Percentiles rank a stretch among this genome's conserved stretches.
These are phyloP conservation scores for Aristolochia californica DNA, from an alignment of 164 flowering plant genomes.

Conservation along the genomic window DNA sequence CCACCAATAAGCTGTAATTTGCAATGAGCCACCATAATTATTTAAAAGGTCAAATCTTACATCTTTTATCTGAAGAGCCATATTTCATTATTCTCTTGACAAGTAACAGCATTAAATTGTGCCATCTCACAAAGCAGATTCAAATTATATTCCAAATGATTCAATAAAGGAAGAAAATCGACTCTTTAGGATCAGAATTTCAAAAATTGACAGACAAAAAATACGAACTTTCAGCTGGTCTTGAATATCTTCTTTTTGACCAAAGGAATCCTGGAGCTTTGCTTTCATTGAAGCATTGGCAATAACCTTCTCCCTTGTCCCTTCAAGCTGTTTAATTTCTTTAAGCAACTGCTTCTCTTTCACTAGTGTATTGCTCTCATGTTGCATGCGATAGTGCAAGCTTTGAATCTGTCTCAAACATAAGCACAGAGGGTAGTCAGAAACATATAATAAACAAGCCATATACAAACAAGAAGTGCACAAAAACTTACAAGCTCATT, in stretches of 20 bases:
- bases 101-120: not conserved
- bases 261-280: constrained; percentile 66
- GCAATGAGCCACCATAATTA: not conserved
- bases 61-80: not conserved
- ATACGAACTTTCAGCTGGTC: constrained; percentile 77
- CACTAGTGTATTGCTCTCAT: constrained; percentile 79
- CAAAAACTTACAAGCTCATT: constrained; percentile 51
- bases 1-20: constrained; percentile 67
- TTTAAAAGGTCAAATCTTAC: not conserved
- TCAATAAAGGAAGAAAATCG: too few species aligned
- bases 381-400: constrained; percentile 75
- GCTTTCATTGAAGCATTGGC: constrained; percentile 72
- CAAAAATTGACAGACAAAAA: not conserved
- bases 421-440: constrained; percentile 1
- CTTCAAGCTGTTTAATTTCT: constrained; percentile 84
- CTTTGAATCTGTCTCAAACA: constrained; percentile 48
- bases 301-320: constrained; percentile 75
- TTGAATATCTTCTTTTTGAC: constrained; percentile 64
- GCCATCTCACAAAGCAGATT: too few species aligned
- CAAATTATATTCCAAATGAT: too few species aligned
- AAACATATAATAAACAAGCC: not conserved
- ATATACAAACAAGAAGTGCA: not conserved
- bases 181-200: too few species aligned
- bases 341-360: constrained; percentile 86
- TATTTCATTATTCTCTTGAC: not conserved